Evolutionary conservation across 306 rosid genomes (phyloP), one percentile per base, ranked within the genome.

Genomic region (Vigna angularis): DNA sequence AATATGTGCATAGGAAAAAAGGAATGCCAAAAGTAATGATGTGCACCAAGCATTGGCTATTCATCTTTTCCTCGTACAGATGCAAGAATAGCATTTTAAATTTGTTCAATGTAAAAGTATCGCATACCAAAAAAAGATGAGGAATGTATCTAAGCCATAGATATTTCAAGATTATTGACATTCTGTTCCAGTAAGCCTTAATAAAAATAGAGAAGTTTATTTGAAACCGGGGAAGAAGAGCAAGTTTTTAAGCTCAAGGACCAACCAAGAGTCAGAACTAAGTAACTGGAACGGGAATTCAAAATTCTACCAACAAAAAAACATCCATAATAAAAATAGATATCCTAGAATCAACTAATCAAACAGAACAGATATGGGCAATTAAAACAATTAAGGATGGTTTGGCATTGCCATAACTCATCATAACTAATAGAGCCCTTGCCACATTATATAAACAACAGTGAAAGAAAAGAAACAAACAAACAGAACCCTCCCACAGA

Each of bases 121-220:
- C 28, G 56, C 69, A 42, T 56, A 34, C 34, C 14, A 24, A 67
- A 17, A 16, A 7, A 14, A 76, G 32, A 61, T 51, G 14, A 77
- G 44, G 59, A 72, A 72, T 79, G 53, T 32, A 77, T 77, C 68
- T 30, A 50, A n/a, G 44, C 59, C 64, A 68, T 42, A 66, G 10
- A 72, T 50, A 72, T 66, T 63, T 52, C 7, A 22, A 44, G 22
- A 61, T 24, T 72, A 81, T 11, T 40, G 50, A 50, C 57, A 79
- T 9, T 56, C 59, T 65, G 24, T 36, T 77, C 51, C 70, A 22
- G 16, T 48, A 67, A 57, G n/a, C 75, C 66, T 55, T 75, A 34
- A 75, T 38, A 15, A 3, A 65, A 57, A 30, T 38, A 71, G 53
- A 24, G 32, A 72, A 55, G 10, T 57, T 45, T 11, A 36, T 7